Evolutionary conservation across 768 basidiomycete genomes (phyloP).

Genomic region (Cytidiella melzeri): DNA sequence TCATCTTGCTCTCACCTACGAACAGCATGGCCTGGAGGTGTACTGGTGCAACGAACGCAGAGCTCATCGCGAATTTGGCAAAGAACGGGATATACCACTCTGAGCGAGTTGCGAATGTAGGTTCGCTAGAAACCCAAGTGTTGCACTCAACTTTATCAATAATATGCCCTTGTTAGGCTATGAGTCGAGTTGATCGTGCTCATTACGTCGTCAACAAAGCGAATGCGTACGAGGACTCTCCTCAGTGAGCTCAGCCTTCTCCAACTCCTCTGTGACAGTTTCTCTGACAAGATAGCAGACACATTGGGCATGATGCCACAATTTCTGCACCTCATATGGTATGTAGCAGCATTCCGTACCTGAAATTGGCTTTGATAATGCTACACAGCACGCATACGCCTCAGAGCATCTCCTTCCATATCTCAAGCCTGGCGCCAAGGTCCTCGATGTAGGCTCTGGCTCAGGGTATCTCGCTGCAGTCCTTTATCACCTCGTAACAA

Average conservation of each 20-base stretch:
- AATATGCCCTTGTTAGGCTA: slow-evolving; percentile 32
- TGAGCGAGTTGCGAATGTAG: slow-evolving; percentile 48
- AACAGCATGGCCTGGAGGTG: slow-evolving; percentile 85
- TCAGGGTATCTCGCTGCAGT: slow-evolving; percentile 86
- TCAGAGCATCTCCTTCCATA: slow-evolving; percentile 69
- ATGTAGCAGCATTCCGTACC: not conserved
- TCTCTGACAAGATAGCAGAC: slow-evolving; percentile 6
- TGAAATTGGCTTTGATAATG: not conserved
- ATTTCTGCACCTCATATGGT: slow-evolving; percentile 98
- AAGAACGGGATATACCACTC: slow-evolving; percentile 49
- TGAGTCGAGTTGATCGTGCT: slow-evolving; percentile 41
- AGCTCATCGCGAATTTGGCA: slow-evolving; percentile 67
- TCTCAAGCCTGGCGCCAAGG: slow-evolving; percentile 61
- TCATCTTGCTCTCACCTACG: no score
- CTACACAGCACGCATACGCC: slow-evolving; percentile 74
- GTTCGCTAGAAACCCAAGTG: slow-evolving; percentile 22
- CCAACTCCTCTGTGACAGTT: not conserved
- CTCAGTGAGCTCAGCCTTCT: slow-evolving; percentile 29
- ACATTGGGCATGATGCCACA: slow-evolving; percentile 83
- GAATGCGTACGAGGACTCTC: slow-evolving; percentile 45
- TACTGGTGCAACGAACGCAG: slow-evolving; percentile 59
- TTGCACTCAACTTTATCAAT: not conserved
- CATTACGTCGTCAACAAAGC: slow-evolving; percentile 34
- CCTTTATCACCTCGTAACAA: slow-evolving; percentile 62
- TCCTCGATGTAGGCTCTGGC: slow-evolving; percentile 88